These are phyloP conservation scores for Artemisia tridentata DNA, from an alignment of 129 eudicot genomes.

Conservation along the genomic window DNA sequence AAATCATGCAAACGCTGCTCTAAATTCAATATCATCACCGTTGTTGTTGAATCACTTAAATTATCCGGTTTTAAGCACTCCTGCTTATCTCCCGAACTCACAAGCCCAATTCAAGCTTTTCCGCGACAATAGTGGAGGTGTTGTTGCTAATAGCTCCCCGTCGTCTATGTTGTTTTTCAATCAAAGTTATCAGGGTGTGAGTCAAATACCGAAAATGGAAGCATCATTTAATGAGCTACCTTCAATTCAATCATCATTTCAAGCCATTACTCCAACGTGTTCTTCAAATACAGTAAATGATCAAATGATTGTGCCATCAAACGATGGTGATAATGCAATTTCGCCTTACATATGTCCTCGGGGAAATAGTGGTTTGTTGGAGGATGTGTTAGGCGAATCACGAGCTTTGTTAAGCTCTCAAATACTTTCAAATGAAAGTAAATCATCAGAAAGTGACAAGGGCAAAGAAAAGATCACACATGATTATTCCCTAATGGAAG, in stretches of 20 bases:
- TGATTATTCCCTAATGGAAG: constrained; percentile 37
- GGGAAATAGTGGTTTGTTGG: constrained; percentile 72
- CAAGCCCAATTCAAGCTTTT: constrained; percentile 11
- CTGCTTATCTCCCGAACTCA: constrained; percentile 27
- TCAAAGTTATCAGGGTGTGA: constrained; percentile 26
- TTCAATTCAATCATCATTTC: constrained; percentile 58
- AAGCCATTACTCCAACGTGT: constrained; percentile 40
- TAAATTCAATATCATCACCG: constrained; percentile 34
- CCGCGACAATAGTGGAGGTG: too few species aligned
- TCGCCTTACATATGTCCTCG: constrained; percentile 23
- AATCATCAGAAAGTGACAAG: constrained; percentile 10
- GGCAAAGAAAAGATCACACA: constrained; percentile 24
- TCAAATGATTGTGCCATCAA: constrained; percentile 29
- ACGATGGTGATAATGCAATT: constrained; percentile 41
- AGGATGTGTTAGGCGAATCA: constrained; percentile 68
- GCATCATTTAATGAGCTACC: constrained; percentile 48
- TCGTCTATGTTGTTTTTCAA: constrained; percentile 31
- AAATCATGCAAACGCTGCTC: constrained; percentile 19
- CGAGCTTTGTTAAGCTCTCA: constrained; percentile 36
- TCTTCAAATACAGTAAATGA: constrained; percentile 41
- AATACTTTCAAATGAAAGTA: constrained; percentile 18
- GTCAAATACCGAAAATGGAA: constrained; percentile 12
- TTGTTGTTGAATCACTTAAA: constrained; percentile 21
- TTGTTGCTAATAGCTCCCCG: constrained; percentile 16
- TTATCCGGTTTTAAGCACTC: constrained; percentile 25